Conservation (phyloP, 2,329 filamentous ascomycete genomes). For the Mycosphaerella arachidis region DNA sequence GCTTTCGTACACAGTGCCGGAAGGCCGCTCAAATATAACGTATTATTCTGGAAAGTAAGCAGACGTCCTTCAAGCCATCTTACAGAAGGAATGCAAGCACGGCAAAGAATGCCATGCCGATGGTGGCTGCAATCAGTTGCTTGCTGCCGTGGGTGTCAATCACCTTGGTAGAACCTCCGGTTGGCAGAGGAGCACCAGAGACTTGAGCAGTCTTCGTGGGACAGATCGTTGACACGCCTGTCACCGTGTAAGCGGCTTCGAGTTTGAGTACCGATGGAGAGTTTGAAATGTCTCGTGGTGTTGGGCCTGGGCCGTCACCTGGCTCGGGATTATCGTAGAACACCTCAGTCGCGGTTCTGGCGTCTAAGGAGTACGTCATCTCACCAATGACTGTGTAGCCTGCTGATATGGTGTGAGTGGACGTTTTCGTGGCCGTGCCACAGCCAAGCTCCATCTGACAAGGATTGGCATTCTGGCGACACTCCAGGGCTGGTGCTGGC, state of each 20-base stretch:
- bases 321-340: not conserved
- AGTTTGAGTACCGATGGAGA: not conserved
- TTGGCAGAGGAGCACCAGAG: not conserved
- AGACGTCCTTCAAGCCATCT: not conserved
- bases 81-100: constrained; percentile 3
- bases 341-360: not conserved
- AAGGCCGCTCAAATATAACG: not conserved
- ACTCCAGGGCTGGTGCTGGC: not conserved
- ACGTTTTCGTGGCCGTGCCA: not conserved
- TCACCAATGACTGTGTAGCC: not conserved
- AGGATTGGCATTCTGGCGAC: not conserved
- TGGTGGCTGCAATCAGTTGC: not conserved
- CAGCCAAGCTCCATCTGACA: not conserved
- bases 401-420: not conserved
- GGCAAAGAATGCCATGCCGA: constrained; percentile 2
- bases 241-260: not conserved
- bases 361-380: not conserved
- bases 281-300: not conserved
- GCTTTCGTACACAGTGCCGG: not conserved
- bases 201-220: not conserved
- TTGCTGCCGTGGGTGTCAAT: not conserved
- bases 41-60: not conserved
- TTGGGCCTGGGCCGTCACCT: not conserved
- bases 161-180: not conserved
- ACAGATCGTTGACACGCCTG: not conserved